These are phyloP conservation scores for Kodamaea sagamina DNA, from an alignment of 805 yeast species.

Conservation along the genomic window DNA sequence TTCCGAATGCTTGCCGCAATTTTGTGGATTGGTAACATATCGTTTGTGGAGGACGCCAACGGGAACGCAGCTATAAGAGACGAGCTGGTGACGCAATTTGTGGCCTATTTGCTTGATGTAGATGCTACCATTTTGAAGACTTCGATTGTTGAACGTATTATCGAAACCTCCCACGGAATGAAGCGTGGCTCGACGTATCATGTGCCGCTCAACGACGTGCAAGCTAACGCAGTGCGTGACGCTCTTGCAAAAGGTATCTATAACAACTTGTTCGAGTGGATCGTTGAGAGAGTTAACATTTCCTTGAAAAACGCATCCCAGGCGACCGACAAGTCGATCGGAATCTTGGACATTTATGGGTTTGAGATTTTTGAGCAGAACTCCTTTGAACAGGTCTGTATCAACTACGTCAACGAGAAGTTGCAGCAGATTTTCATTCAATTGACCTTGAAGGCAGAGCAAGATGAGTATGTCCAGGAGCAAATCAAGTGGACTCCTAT, in stretches of 20 bases:
- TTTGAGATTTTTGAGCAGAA: constrained; percentile 94
- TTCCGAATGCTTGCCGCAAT: constrained; percentile 83
- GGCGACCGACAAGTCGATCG: constrained; percentile 67
- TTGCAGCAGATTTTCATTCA: constrained; percentile 96
- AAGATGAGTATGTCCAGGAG: constrained; percentile 94
- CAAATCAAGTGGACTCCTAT: constrained; percentile 97
- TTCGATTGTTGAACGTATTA: constrained; percentile 74
- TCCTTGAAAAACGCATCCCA: constrained; percentile 57
- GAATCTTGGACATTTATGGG: constrained; percentile 93
- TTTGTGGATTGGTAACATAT: constrained; percentile 92
- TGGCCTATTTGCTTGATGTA: constrained; percentile 87
- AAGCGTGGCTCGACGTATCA: constrained; percentile 91
- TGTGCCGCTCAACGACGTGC: constrained; percentile 87
- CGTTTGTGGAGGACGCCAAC: constrained; percentile 81
- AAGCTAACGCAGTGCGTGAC: constrained; percentile 93
- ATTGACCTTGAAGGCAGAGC: constrained; percentile 93
- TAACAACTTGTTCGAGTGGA: constrained; percentile 93
- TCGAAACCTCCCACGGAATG: constrained; percentile 90
- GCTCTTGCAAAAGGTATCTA: constrained; percentile 94
- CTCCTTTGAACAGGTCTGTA: constrained; percentile 93
- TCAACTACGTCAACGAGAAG: constrained; percentile 94
- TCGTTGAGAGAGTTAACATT: constrained; percentile 84
- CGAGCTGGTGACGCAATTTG: constrained; percentile 88
- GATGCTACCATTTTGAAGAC: constrained; percentile 64
- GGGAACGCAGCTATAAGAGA: constrained; percentile 86